Evolutionary conservation across 805 yeast genomes (phyloP), one percentile per base, ranked within the genome.

Genomic region (Nadsonia fulvescens): DNA sequence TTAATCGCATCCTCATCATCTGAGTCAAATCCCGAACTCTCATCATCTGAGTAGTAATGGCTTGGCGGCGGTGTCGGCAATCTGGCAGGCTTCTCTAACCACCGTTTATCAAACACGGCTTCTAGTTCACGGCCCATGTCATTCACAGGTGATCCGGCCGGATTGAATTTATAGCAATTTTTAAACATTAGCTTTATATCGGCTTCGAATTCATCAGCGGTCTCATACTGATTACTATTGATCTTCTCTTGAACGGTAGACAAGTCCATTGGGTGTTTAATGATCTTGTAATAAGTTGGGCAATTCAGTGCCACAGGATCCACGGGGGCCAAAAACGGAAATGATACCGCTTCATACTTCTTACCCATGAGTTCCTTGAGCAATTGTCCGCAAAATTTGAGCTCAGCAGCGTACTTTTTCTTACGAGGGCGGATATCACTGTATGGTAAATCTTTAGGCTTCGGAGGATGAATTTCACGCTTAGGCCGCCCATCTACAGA

Each of bases 101-200:
- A 86, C 48, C 70, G 73, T 42, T 76, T 71, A 41, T 81, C 76
- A 44, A 86, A 89, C 3, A 77, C 65, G 14, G 71, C 72, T 51
- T 89, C 95, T 30, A 89, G 57, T 39, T 82, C 64, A 47, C 79
- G 93, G 11, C 96, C 98, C 92, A 89, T 76, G 63, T 68, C 65
- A 49, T 83, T 81, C 18, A 89, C 98, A 25, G 92, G 92, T 4
- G 93, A 72, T n/a, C 94, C 93, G 40, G 77, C 93, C 2, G 98
- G 96, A 51, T 89, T 89, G 56, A 86, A 89, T 9, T 63, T 59
- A 48, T 79, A 89, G 54, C 96, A 86, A 53, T 89, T 86, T 35
- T 65, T 58, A 55, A 89, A 83, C 32, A 89, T 77, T 33, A 82
- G 61, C 31, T 79, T 62, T 18, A 86, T 66, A 45, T 89, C 98